A percentile compares a stretch with the other conserved stretches of the same genome.
These are phyloP conservation scores for Phaseolus coccineus DNA, from an alignment of 331 rosid species.

Conservation along the genomic window DNA sequence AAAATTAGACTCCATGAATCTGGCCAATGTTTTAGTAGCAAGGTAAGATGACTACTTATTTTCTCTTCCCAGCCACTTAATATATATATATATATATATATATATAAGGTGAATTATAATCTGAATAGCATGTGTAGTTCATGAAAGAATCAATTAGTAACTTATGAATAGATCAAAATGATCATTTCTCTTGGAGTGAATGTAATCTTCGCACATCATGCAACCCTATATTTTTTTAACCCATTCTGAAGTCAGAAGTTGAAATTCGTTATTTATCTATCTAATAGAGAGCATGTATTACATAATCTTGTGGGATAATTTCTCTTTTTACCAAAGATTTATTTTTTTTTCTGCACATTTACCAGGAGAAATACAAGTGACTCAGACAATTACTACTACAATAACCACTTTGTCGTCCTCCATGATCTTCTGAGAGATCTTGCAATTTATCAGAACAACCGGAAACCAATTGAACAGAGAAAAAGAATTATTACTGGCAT, in stretches of 20 bases:
- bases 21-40: conserved; percentile 55
- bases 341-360: conserved; percentile 15
- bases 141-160: conserved; percentile 2
- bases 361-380: conserved; percentile 53
- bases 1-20: conserved; percentile 52
- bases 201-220: background rate
- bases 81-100: background rate
- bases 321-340: conserved; percentile 5
- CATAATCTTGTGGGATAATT: background rate
- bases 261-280: background rate
- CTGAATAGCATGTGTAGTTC: background rate
- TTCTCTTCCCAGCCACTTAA: background rate
- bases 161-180: background rate
- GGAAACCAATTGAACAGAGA: conserved; percentile 49
- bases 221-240: background rate
- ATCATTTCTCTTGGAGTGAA: background rate
- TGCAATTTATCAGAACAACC: conserved; percentile 56
- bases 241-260: conserved; percentile 17
- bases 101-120: background rate
- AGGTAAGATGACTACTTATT: conserved; percentile 53
- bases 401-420: conserved; percentile 57
- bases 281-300: background rate
- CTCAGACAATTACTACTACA: conserved; percentile 53
- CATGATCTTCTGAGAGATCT: conserved; percentile 79
- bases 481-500: conserved; percentile 55